Base-by-base conservation (phyloP, 140 eudicot species). In the Anethum foeniculum region DNA sequence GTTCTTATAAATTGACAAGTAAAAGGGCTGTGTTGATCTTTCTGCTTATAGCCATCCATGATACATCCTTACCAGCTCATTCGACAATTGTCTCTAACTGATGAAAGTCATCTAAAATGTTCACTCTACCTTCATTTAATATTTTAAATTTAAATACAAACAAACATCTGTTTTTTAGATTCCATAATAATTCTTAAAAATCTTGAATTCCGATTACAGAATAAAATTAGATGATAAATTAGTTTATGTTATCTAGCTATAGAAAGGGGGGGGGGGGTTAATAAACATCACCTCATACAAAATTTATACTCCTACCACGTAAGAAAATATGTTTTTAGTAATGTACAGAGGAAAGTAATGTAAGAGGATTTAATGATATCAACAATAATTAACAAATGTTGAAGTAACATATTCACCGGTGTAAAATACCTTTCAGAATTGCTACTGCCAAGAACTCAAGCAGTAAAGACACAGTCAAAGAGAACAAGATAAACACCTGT, bases 401-500 rank as follows among this genome's bases (percentile, higher is more conserved):
- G 56, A 80, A 54, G 68, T 41, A 75, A 51, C 28, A 84, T 15
- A 60, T 36, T 15, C 12, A 75, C 71, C 21, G 12, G 52, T 65
- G 78, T 81, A 36, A 28, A 78, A 65, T 81, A 95, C 99, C 97
- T 83, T 83, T 90, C 47, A 95, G 89, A 71, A 92, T 83, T 79
- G 87, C 84, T 79, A 85, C 87, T 25, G 85, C 88, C 38, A 89
- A 82, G 67, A 90, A 83, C 83, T 92, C 91, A 76, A 95, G 86
- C 82, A 90, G 84, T 49, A 91, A 80, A 64, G 99, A 90, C 23
- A 85, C 85, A 8, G 79, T 64, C 76, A 88, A 47, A 36, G 99
- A 95, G 83, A 92, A 92, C 74, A 87, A 56, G 87, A 95, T 82
- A 71, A 95, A 95, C 80, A 95, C 99, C 99, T 95, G 92, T 85